Evolutionary conservation across 1,284 basidiomycete genomes (phyloP).

Genomic region (Sporisorium exsertum): DNA sequence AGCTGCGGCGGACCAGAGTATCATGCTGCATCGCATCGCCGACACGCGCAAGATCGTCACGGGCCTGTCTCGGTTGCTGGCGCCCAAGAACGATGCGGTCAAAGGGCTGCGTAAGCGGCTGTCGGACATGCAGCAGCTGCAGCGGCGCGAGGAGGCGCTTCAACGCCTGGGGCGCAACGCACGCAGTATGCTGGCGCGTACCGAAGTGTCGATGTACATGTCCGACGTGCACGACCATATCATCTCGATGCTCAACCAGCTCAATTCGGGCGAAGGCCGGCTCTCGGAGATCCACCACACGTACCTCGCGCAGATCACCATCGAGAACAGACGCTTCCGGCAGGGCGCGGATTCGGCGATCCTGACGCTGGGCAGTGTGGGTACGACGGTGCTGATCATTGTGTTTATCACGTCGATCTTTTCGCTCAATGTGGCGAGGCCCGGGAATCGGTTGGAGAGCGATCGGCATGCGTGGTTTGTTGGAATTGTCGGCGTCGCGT

Average conservation of each 20-base stretch:
- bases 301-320: slow-evolving; percentile 82
- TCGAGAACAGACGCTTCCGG: slow-evolving; percentile 72
- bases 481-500: slow-evolving; percentile 12
- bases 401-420: slow-evolving; percentile 55
- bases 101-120: slow-evolving; percentile 82
- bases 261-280: slow-evolving; percentile 89
- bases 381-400: slow-evolving; percentile 75
- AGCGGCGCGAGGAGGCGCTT: slow-evolving; percentile 38
- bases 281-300: slow-evolving; percentile 87
- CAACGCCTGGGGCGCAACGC: slow-evolving; percentile 43
- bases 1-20: slow-evolving; percentile 65
- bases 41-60: slow-evolving; percentile 84
- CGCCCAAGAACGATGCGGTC: slow-evolving; percentile 85
- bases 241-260: slow-evolving; percentile 83
- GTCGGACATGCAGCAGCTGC: slow-evolving; percentile 70
- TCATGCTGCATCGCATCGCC: slow-evolving; percentile 80
- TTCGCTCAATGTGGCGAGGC: slow-evolving; percentile 73
- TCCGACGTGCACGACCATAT: slow-evolving; percentile 97
- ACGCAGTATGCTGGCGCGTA: slow-evolving; percentile 35
- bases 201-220: slow-evolving; percentile 77
- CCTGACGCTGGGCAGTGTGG: slow-evolving; percentile 75
- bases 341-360: slow-evolving; percentile 50
- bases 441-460: slow-evolving; percentile 69
- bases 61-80: slow-evolving; percentile 81
- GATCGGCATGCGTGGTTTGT: slow-evolving; percentile 23